Conservation (phyloP, 2,329 filamentous ascomycete species). For the Trichoderma lentiforme region DNA sequence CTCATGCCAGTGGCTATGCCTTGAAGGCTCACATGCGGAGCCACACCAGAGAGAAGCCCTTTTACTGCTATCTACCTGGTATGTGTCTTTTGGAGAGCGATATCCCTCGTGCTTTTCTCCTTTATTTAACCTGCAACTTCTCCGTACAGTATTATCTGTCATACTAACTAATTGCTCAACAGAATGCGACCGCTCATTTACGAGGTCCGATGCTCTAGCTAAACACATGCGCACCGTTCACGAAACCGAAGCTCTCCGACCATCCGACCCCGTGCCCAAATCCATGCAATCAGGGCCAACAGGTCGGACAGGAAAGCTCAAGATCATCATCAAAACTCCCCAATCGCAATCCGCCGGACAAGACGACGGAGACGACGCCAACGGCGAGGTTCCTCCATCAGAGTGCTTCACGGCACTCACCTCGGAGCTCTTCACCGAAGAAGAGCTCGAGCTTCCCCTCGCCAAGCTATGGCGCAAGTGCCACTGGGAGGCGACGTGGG, state of each 20-base stretch:
- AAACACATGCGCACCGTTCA: conserved; percentile 99
- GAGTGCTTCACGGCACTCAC: conserved; percentile 56
- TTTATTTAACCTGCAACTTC: background rate
- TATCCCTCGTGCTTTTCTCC: background rate
- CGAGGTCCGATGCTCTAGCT: conserved; percentile 87
- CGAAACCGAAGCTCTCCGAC: conserved; percentile 90
- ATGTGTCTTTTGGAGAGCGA: conserved; percentile 30
- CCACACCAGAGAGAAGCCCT: conserved; percentile 96
- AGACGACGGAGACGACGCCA: conserved; percentile 53
- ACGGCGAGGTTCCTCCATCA: conserved; percentile 53
- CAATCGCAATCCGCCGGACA: conserved; percentile 56
- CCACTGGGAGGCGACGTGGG: conserved; percentile 69
- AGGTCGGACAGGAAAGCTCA: conserved; percentile 52
- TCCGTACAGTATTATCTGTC: background rate
- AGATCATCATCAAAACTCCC: conserved; percentile 62
- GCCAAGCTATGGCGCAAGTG: conserved; percentile 65
- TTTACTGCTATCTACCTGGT: conserved; percentile 95
- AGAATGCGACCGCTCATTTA: conserved; percentile 98
- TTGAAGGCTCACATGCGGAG: conserved; percentile 96
- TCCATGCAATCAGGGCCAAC: conserved; percentile 53
- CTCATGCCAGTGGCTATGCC: conserved; percentile 93
- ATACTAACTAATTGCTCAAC: conserved; percentile 7
- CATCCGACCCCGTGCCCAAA: conserved; percentile 70
- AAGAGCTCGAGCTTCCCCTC: conserved; percentile 60
- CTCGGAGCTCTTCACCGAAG: conserved; percentile 59